These are phyloP conservation scores for Kwoniella shandongensis DNA, from an alignment of 768 basidiomycete genomes.

Conservation along the genomic window DNA sequence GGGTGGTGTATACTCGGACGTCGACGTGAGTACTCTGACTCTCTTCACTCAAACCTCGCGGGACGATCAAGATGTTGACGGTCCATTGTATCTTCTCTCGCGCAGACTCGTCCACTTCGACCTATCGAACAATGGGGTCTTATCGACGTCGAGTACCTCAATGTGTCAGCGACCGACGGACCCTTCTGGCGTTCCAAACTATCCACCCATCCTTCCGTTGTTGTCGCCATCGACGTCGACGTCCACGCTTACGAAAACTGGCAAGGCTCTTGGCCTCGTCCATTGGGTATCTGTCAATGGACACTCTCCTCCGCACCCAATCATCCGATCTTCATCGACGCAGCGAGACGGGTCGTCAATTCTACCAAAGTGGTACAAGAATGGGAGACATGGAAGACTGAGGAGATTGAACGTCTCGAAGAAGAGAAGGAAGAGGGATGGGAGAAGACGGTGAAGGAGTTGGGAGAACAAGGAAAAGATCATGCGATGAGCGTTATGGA, in stretches of 20 bases:
- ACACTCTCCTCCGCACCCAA: constrained; percentile 42
- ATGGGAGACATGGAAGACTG: constrained; percentile 26
- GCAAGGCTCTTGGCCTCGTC: constrained; percentile 33
- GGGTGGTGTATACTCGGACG: constrained; percentile 49
- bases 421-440: constrained; percentile 9
- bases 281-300: constrained; percentile 50
- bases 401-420: constrained; percentile 14
- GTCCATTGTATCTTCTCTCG: neutral
- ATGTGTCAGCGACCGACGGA: constrained; percentile 32
- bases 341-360: constrained; percentile 42
- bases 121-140: constrained; percentile 45
- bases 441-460: constrained; percentile 14
- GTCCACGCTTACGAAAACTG: constrained; percentile 29
- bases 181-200: constrained; percentile 23
- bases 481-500: constrained; percentile 44
- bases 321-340: constrained; percentile 52
- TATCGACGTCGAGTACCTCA: constrained; percentile 32
- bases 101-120: constrained; percentile 33
- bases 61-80: no score
- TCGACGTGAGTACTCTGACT: constrained; percentile 40
- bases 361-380: constrained; percentile 29
- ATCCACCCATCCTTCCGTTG: constrained; percentile 32
- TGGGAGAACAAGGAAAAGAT: constrained; percentile 12
- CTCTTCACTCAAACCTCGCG: no score
- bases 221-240: constrained; percentile 43